Percentiles rank a stretch among this genome's conserved stretches.
phyloP scores from a whole-genome alignment of 108 stramenopile genomes.

The Pseudonitzschia delicatissima region DNA sequence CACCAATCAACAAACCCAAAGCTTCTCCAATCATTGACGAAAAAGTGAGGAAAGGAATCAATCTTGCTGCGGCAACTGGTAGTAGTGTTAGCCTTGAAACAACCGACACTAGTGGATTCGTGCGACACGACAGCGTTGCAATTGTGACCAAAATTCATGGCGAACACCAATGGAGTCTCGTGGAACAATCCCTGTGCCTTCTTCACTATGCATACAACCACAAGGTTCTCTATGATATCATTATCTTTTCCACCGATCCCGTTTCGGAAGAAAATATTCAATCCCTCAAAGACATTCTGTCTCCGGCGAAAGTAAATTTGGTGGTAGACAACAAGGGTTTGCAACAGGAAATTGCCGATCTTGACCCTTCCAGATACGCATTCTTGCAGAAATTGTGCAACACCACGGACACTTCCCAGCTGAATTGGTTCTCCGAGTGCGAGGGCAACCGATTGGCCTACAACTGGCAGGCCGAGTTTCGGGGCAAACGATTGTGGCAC shows the following conservation, averaged over 20 bases:
- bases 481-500: conserved; percentile 36
- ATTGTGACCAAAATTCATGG: conserved; percentile 53
- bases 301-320: conserved; percentile 35
- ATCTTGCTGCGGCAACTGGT: too few species aligned
- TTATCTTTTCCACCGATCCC: conserved; percentile 38
- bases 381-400: conserved; percentile 31
- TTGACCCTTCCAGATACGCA: conserved; percentile 4
- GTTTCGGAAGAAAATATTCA: conserved; percentile 17
- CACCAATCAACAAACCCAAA: too few species aligned
- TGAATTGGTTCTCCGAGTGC: conserved; percentile 33
- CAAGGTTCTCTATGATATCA: conserved; percentile 31
- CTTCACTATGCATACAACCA: conserved; percentile 43
- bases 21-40: too few species aligned
- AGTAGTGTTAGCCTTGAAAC: too few species aligned
- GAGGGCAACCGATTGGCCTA: conserved; percentile 22
- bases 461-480: conserved; percentile 44
- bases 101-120: too few species aligned
- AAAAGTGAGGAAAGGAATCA: too few species aligned
- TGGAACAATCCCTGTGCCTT: conserved; percentile 38
- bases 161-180: conserved; percentile 4
- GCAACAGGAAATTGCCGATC: conserved; percentile 29
- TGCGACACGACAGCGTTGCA: conserved; percentile 30
- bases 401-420: neutral
- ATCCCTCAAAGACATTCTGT: conserved; percentile 10
- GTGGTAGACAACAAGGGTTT: conserved; percentile 38